Base-by-base conservation (phyloP, 2,329 filamentous ascomycete genomes). In the Sporothrix phasma region DNA sequence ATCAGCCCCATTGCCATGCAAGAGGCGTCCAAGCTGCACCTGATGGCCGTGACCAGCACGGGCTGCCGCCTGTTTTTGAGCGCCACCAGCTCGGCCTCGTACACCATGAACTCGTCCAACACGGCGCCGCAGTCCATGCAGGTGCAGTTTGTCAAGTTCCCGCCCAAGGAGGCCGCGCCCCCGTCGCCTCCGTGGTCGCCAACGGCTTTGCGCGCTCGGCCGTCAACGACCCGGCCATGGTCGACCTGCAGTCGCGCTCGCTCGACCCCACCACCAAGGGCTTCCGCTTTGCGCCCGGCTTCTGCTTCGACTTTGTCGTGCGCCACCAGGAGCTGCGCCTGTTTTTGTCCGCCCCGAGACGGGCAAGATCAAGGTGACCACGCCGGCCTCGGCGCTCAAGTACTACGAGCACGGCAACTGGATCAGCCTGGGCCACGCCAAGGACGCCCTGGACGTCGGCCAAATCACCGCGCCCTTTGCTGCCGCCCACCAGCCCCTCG, bases 131-230 rank as follows among this genome's bases (percentile, higher is more conserved):
- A 90, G 70, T 97, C 91, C 75, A 97, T 99, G 91, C 92, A 97
- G 74, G 86, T 97, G n/a, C 89, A 95, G 69, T 94, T 96, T 72
- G 90, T 99, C 75, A 95, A 94, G 72, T 96, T 96, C 65, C 94
- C 95, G 1, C 94, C 94, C 0, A 74, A 78, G 45, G 77, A 75
- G 65, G 75, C 68, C 67, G 74, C 4, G 22, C 56, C 8, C 34
- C 34, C 3, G 24, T 24, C 1, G 11, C 41, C 6, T 8, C 37
- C 6, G 7, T 10, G 67, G 15, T 54, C 1, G 11, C 45, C 1
- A 51, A 26, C n/a, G 58, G 34, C 17, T 10, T 39, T 19, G 29
- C 13, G 11, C 61, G 61, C 3, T 17, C 60, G 45, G 73, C 64
- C 68, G 72, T 69, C 13, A 69, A 69, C n/a, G 79, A 81, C 37